These are phyloP conservation scores for Sporothrix luriei DNA, from an alignment of 2,329 filamentous ascomycete genomes.

Conservation along the genomic window DNA sequence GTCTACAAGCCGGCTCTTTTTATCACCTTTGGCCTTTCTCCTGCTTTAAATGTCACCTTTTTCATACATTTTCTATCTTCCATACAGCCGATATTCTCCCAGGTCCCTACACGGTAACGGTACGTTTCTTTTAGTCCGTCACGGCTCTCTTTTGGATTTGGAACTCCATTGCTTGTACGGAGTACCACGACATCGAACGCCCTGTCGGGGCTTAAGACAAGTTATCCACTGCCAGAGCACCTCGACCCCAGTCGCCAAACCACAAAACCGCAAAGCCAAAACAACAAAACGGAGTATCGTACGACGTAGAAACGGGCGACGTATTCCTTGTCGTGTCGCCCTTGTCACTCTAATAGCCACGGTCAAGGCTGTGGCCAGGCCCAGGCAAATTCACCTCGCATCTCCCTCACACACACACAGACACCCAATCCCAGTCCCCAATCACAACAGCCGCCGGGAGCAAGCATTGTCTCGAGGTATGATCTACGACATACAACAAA, in stretches of 20 bases:
- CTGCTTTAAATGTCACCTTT: neutral
- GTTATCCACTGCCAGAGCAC: conserved; percentile 28
- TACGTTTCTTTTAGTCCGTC: neutral
- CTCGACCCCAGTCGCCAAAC: conserved; percentile 24
- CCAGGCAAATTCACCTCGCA: neutral
- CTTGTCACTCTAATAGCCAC: neutral
- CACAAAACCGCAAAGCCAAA: conserved; percentile 23
- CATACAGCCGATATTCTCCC: neutral
- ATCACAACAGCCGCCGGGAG: conserved; percentile 39
- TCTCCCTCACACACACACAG: neutral
- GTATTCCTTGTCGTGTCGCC: neutral
- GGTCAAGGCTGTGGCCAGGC: conserved; percentile 5
- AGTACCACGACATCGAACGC: conserved; percentile 21
- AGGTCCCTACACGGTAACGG: neutral
- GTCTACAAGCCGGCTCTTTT: neutral
- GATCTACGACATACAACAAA: conserved; percentile 44
- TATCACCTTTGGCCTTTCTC: neutral
- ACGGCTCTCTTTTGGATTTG: neutral
- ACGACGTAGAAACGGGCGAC: neutral
- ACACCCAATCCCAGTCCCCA: conserved; percentile 14
- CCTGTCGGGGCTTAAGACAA: conserved; percentile 22
- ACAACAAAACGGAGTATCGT: conserved; percentile 23
- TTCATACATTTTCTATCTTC: neutral
- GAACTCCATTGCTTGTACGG: conserved; percentile 11
- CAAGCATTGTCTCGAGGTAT: conserved; percentile 49